A percentile compares a stretch with the other conserved stretches of the same genome.
These are phyloP conservation scores for Paragyromitra xinjiangensis DNA, from an alignment of 495 filamentous ascomycete genomes.

Conservation along the genomic window DNA sequence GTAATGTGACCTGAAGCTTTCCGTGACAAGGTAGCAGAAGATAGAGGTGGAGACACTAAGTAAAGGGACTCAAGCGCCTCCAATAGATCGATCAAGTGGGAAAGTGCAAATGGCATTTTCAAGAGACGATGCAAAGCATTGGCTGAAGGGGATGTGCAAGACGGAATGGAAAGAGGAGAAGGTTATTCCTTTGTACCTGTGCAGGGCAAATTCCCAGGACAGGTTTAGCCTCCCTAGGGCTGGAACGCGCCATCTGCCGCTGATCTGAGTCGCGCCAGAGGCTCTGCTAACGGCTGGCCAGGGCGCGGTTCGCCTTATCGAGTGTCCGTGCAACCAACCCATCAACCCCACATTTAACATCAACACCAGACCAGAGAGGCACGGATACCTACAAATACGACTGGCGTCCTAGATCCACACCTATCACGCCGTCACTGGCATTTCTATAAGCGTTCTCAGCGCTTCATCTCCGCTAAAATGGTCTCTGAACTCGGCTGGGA, in stretches of 20 bases:
- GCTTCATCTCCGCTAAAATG: slow-evolving; percentile 20
- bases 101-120: slow-evolving; percentile 38
- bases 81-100: slow-evolving; percentile 38
- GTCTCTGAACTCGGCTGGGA: slow-evolving; percentile 43
- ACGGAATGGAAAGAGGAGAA: background rate
- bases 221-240: background rate
- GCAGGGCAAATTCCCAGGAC: background rate
- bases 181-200: slow-evolving; percentile 12
- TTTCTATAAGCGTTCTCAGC: slow-evolving; percentile 1
- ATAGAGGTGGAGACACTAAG: slow-evolving; percentile 25
- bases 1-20: slow-evolving; percentile 24
- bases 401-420: background rate
- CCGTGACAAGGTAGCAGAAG: background rate
- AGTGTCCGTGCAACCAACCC: slow-evolving; percentile 27
- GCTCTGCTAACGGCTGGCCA: background rate
- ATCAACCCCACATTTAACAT: slow-evolving; percentile 33
- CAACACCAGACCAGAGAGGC: slow-evolving; percentile 4
- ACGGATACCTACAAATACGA: slow-evolving; percentile 10
- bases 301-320: background rate
- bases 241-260: slow-evolving; percentile 8
- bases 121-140: slow-evolving; percentile 22
- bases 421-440: slow-evolving; percentile 21
- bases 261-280: slow-evolving; percentile 1
- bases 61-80: slow-evolving; percentile 41
- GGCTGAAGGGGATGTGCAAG: background rate